A percentile compares a stretch with the other conserved stretches of the same genome.
phyloP scores from a whole-genome alignment of 2,329 filamentous ascomycete genomes.

The Beauveria australis region DNA sequence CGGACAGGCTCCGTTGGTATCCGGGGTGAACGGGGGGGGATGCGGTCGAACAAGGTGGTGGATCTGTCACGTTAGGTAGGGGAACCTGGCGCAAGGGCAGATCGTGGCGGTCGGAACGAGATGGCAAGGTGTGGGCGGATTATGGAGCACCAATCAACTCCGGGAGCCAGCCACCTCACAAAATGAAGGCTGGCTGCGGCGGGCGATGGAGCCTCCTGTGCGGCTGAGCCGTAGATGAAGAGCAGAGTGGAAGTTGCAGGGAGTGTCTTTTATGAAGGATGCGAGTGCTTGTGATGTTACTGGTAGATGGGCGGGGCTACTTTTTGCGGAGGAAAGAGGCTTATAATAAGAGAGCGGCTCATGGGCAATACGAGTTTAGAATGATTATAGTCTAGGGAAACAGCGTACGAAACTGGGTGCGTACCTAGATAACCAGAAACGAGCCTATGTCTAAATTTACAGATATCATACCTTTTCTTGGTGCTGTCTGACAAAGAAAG shows the following conservation, averaged over 20 bases:
- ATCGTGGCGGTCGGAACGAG: not conserved
- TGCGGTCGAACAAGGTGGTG: not conserved
- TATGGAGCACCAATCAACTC: not conserved
- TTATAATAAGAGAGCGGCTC: not conserved
- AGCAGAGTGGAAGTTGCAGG: not conserved
- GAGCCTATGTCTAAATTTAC: not conserved
- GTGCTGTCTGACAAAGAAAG: not conserved
- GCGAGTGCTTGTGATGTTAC: not conserved
- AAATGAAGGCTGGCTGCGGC: not conserved
- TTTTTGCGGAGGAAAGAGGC: not conserved
- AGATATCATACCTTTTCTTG: not conserved
- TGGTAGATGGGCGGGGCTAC: not conserved
- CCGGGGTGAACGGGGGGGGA: not conserved
- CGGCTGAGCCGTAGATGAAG: not conserved
- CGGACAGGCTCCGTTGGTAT: not conserved
- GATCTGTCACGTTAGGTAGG: not conserved
- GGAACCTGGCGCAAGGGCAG: not conserved
- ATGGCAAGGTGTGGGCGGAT: not conserved
- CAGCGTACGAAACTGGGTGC: not conserved
- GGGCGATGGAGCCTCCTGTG: not conserved
- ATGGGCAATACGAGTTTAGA: too few relatives aligned
- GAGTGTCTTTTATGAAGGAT: not conserved
- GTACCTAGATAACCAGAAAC: not conserved
- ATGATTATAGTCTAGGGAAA: not conserved
- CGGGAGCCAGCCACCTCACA: not conserved